Evolutionary conservation across 495 filamentous ascomycete species (phyloP), one percentile per base, ranked within the genome.

Genomic region (Aspergillus homomorphus): DNA sequence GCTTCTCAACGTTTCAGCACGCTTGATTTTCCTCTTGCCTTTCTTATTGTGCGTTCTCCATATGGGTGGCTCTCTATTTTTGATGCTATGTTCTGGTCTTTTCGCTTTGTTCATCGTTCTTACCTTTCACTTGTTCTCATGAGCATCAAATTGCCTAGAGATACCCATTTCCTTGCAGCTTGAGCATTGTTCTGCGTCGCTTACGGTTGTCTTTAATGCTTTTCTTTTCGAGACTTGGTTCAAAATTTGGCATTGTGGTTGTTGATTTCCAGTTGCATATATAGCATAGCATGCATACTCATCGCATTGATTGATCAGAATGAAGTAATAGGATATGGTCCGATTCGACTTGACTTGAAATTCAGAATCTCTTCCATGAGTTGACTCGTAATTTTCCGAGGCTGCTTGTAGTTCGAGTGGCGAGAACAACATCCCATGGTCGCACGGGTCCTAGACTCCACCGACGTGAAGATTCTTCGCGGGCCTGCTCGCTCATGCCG

Each of bases 401-500:
- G 46, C n/a, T 53, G 42, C 49, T 53, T 59, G 51, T 45, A 20
- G 26, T 59, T 42, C 16, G 46, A 38, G 33, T 38, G 8, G 33
- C 12, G 15, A 38, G 4, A 12, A n/a, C n/a, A n/a, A n/a, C n/a
- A n/a, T n/a, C n/a, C n/a, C n/a, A n/a, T n/a, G n/a, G n/a, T 10
- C 26, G 4, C 26, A 30, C 10, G 10, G 26, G 26, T 10, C 26
- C 26, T 4, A 30, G 10, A 4, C 26, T 30, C 26, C 4, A 30
- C 26, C 10, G 10, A 4, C 45, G 20, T 48, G n/a, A 12, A 48
- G n/a, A 2, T 21, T 48, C 45, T 48, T 22, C 57, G 2, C 57
- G 42, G 10, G 48, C 54, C 19, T 61, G 33, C n/a, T 57, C 58
- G 33, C 59, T 58, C 5, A 49, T 50, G 9, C 16, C 45, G 54